phyloP scores from a whole-genome alignment of 2,329 filamentous ascomycete species.

The Curvularia eragrostidis region DNA sequence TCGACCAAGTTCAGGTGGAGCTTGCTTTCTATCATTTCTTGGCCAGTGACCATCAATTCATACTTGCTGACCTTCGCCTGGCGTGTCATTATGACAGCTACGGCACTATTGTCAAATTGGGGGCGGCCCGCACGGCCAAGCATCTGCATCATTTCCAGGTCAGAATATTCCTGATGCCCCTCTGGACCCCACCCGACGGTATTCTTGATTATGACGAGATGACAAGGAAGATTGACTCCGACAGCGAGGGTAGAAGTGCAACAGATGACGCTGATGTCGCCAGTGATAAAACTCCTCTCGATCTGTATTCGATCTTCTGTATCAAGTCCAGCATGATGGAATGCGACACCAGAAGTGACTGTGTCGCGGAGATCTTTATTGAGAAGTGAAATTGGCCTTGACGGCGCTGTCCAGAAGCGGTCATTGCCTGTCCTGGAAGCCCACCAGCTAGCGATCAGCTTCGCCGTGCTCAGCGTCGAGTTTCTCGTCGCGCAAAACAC shows the following conservation, averaged over 20 bases:
- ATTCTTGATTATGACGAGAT: constrained; percentile 83
- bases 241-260: constrained; percentile 86
- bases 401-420: constrained; percentile 69
- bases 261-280: constrained; percentile 80
- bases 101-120: constrained; percentile 78
- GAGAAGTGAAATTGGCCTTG: constrained; percentile 57
- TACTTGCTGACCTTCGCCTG: constrained; percentile 70
- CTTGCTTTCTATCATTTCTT: constrained; percentile 76
- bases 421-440: constrained; percentile 57
- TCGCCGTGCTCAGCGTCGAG: constrained; percentile 72
- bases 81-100: constrained; percentile 80
- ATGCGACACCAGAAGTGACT: constrained; percentile 70
- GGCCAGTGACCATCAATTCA: constrained; percentile 74
- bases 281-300: constrained; percentile 71
- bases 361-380: constrained; percentile 67
- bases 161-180: constrained; percentile 72
- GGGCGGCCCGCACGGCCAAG: constrained; percentile 82
- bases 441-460: constrained; percentile 72
- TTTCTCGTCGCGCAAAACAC: constrained; percentile 82
- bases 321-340: constrained; percentile 81
- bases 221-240: constrained; percentile 82
- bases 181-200: constrained; percentile 67
- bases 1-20: constrained; percentile 81
- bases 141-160: constrained; percentile 91
- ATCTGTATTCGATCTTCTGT: constrained; percentile 68